Conservation (phyloP, 2,329 filamentous ascomycete species). For the Allantophomopsis cytisporea region DNA sequence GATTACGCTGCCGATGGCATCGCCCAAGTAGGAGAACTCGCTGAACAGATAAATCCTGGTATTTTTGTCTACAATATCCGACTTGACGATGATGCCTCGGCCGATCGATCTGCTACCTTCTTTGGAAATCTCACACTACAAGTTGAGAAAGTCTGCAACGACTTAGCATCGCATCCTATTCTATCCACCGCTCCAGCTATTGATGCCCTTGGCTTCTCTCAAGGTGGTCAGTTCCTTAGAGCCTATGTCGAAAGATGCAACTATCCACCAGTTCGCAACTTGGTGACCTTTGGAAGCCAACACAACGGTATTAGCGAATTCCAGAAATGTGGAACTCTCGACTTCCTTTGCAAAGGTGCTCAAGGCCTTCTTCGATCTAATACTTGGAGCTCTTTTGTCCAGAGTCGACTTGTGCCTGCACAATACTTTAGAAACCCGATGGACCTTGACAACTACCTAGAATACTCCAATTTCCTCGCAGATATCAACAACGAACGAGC, state of each 20-base stretch:
- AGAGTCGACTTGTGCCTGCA: slow-evolving; percentile 69
- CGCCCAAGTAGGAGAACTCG: slow-evolving; percentile 54
- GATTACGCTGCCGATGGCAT: slow-evolving; percentile 67
- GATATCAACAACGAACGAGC: slow-evolving; percentile 90
- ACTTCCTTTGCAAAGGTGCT: slow-evolving; percentile 72
- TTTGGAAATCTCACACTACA: slow-evolving; percentile 81
- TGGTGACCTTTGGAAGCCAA: slow-evolving; percentile 60
- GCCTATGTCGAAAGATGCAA: slow-evolving; percentile 85
- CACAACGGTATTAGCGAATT: slow-evolving; percentile 81
- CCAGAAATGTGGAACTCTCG: slow-evolving; percentile 54
- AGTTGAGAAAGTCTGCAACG: slow-evolving; percentile 62
- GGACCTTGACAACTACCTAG: slow-evolving; percentile 61
- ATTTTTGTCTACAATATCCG: slow-evolving; percentile 75
- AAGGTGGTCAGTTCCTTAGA: slow-evolving; percentile 91
- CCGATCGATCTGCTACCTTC: slow-evolving; percentile 74
- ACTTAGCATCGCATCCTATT: slow-evolving; percentile 59
- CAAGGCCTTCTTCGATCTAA: slow-evolving; percentile 67
- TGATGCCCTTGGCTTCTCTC: slow-evolving; percentile 88
- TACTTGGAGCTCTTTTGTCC: slow-evolving; percentile 68
- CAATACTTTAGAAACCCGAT: slow-evolving; percentile 79
- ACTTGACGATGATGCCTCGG: slow-evolving; percentile 43
- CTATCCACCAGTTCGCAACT: slow-evolving; percentile 35
- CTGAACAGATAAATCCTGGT: slow-evolving; percentile 61
- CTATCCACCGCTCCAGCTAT: slow-evolving; percentile 70
- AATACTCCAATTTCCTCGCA: slow-evolving; percentile 75